phyloP scores from a whole-genome alignment of 495 filamentous ascomycete genomes.

The Pyrenopolyporus hunteri region DNA sequence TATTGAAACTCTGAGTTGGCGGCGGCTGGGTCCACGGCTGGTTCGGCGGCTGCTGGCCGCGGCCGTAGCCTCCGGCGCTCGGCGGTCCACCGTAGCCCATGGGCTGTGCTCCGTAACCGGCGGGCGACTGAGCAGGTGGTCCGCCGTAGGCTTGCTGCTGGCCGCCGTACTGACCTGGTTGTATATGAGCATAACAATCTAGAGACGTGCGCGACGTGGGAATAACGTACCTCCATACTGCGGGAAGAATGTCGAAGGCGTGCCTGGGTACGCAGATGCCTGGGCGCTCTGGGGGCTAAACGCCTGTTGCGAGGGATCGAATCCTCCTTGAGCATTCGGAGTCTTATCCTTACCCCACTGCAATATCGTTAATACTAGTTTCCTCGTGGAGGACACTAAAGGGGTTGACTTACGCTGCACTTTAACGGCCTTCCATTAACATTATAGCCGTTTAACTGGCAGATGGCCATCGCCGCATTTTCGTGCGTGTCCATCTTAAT shows the following conservation, averaged over 20 bases:
- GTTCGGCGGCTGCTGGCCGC: slow-evolving; percentile 75
- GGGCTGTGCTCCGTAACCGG: slow-evolving; percentile 67
- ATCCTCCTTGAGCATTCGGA: slow-evolving; percentile 76
- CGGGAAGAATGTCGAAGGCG: slow-evolving; percentile 86
- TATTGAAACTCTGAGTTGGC: slow-evolving; percentile 61
- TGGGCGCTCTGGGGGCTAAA: slow-evolving; percentile 69
- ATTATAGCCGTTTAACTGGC: slow-evolving; percentile 94
- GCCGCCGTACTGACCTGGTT: slow-evolving; percentile 55
- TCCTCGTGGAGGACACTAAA: not conserved
- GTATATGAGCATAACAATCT: slow-evolving; percentile 36
- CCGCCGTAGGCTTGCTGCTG: slow-evolving; percentile 59
- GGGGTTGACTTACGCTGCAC: slow-evolving; percentile 81
- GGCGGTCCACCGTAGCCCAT: slow-evolving; percentile 67
- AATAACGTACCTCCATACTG: slow-evolving; percentile 80
- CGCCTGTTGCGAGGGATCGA: slow-evolving; percentile 77
- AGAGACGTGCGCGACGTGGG: slow-evolving; percentile 49
- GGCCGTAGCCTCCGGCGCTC: slow-evolving; percentile 81
- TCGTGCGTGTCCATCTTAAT: slow-evolving; percentile 99
- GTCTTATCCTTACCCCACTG: slow-evolving; percentile 99
- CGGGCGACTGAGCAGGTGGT: slow-evolving; percentile 64
- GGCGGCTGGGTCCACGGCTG: slow-evolving; percentile 75
- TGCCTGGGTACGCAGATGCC: slow-evolving; percentile 67
- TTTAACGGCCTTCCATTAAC: slow-evolving; percentile 97
- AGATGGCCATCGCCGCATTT: slow-evolving; percentile 98
- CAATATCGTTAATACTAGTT: slow-evolving; percentile 7